Base-by-base conservation (phyloP, 176 grass and related monocot genomes). In the Ananas comosus region DNA sequence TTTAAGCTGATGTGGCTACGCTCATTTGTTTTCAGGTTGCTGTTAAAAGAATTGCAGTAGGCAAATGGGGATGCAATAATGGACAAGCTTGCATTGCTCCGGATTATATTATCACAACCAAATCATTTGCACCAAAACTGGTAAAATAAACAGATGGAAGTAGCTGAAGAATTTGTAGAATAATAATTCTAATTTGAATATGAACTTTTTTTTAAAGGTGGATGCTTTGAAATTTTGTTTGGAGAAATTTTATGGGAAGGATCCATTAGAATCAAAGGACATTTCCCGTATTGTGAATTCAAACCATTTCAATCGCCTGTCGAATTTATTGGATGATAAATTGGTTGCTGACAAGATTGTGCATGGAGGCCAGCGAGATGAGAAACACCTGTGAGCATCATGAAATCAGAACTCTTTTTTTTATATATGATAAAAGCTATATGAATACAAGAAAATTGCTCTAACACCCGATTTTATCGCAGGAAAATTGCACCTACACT, bases 31-130 rank as follows among this genome's bases (percentile, higher is more conserved):
- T 87, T 3, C 61, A 99, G 95, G 58, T 86, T 78, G 75, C 90
- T 17, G 49, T 56, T 13, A 99, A 86, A 77, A 83, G 95, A 80
- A 76, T 99, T 53, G 85, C 70, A 33, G 89, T 80, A n/a, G 95
- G 95, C 64, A 99, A 99, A 69, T 99, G 95, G 95, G 95, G 89
- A 48, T 86, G 89, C 70, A 99, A 94, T 65, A 91, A 81, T 66
- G 95, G 95, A 51, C 95, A 99, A 82, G 95, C 95, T 66, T 99
- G 95, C 49, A 80, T 99, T 65, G 85, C 95, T 76, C 95, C 95
- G 0, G 95, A 99, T 82, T 99, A 99, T 68, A 70, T 99, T 71
- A 82, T 99, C 51, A 99, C 95, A 0, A 91, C 95, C 1, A 94
- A 84, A 84, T 88, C 87, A n/a, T 93, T 93, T 54, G 90, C 85